Evolutionary conservation across 1,284 basidiomycete genomes (phyloP).

Genomic region (Hemileia vastatrix): DNA sequence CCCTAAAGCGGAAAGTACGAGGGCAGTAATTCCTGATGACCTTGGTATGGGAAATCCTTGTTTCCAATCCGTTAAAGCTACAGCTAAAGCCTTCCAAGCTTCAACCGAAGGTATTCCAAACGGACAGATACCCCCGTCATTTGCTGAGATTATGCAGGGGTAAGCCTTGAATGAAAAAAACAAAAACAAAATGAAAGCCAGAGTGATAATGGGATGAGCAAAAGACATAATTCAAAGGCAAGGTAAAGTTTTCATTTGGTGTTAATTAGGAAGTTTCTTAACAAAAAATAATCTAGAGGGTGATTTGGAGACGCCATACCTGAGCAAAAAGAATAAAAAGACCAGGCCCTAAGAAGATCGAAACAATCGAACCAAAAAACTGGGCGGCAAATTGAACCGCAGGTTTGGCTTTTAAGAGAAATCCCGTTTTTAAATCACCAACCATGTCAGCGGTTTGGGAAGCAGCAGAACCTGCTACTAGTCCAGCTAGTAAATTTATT

Average conservation of each 20-base stretch:
- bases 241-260: too few species aligned
- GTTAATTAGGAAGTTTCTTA: too few species aligned
- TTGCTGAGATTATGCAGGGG: slow-evolving; percentile 55
- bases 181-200: slow-evolving; percentile 32
- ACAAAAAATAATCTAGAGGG: slow-evolving; percentile 19
- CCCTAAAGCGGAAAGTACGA: slow-evolving; percentile 51
- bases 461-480: slow-evolving; percentile 55
- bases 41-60: slow-evolving; percentile 49
- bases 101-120: slow-evolving; percentile 56
- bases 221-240: too few species aligned
- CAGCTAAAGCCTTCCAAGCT: slow-evolving; percentile 58
- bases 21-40: slow-evolving; percentile 58
- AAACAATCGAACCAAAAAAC: slow-evolving; percentile 53
- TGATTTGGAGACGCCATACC: slow-evolving; percentile 22
- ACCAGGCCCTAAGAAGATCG: slow-evolving; percentile 54
- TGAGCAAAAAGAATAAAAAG: slow-evolving; percentile 55
- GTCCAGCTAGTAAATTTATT: slow-evolving; percentile 54
- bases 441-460: slow-evolving; percentile 61
- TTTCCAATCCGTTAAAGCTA: slow-evolving; percentile 49
- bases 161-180: slow-evolving; percentile 49
- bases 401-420: slow-evolving; percentile 59
- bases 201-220: slow-evolving; percentile 24
- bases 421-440: slow-evolving; percentile 62
- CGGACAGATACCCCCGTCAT: slow-evolving; percentile 48
- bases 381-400: slow-evolving; percentile 59